Percentiles rank a stretch among this genome's conserved stretches.
Evolutionary conservation across 1,284 basidiomycete genomes (phyloP).

Genomic region (Austropuccinia psidii): DNA sequence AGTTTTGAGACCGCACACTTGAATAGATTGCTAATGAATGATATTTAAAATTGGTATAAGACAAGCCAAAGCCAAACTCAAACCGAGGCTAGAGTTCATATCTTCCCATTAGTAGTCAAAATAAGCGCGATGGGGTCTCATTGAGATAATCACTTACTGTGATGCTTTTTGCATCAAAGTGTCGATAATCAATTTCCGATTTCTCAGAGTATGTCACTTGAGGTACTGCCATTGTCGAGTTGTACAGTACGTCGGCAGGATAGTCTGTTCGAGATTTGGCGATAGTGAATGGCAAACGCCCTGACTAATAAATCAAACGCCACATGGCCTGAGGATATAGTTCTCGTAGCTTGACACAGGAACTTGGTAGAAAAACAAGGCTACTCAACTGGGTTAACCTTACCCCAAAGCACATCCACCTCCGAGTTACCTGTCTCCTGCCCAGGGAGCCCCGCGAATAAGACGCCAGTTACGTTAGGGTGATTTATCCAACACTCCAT

Average conservation of each 20-base stretch:
- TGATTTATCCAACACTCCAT: constrained; percentile 38
- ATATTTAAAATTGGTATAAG: constrained; percentile 34
- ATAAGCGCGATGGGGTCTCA: background rate
- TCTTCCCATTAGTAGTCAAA: background rate
- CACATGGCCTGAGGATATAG: background rate
- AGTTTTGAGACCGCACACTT: background rate
- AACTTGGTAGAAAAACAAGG: background rate
- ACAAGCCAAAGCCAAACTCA: constrained; percentile 30
- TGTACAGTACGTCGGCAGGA: constrained; percentile 24
- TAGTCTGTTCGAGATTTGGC: constrained; percentile 24
- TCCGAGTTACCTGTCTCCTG: constrained; percentile 37
- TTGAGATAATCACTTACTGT: constrained; percentile 14
- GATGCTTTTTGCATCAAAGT: constrained; percentile 38
- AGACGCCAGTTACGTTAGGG: constrained; percentile 38
- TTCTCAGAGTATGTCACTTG: constrained; percentile 34
- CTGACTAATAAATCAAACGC: constrained; percentile 27
- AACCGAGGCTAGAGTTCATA: constrained; percentile 16
- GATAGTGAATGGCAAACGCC: constrained; percentile 38
- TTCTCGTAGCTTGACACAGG: background rate
- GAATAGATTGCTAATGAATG: background rate
- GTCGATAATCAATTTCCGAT: constrained; percentile 37
- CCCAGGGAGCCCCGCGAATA: constrained; percentile 37
- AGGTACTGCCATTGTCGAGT: constrained; percentile 18
- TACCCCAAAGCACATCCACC: constrained; percentile 31
- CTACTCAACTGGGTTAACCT: constrained; percentile 30